Evolutionary conservation across 352 stramenopile species (phyloP).

Genomic region (Globisporangium cederbergense): DNA sequence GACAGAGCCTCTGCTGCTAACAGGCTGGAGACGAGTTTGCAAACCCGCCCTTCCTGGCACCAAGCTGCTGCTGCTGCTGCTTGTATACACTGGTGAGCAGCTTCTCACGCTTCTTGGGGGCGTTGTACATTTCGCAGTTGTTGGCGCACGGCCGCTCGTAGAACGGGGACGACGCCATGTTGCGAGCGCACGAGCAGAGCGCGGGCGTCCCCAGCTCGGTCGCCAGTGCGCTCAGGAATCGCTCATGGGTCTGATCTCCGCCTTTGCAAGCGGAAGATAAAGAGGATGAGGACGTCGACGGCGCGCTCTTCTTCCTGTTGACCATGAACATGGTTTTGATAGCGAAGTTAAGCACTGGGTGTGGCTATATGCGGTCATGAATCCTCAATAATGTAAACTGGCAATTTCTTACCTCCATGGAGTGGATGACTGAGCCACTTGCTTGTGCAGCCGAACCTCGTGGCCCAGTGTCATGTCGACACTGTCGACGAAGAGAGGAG

Average conservation of each 20-base stretch:
- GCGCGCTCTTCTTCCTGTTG: conserved; percentile 20
- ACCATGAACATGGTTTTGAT: background rate
- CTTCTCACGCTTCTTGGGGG: conserved; percentile 54
- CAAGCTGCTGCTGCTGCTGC: conserved; percentile 32
- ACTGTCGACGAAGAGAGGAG: conserved; percentile 16
- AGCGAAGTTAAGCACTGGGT: background rate
- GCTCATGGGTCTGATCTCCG: conserved; percentile 24
- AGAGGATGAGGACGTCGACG: background rate
- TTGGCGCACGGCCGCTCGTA: conserved; percentile 44
- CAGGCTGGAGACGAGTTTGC: background rate
- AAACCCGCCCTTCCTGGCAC: background rate
- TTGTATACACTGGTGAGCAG: conserved; percentile 56
- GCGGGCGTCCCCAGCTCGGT: conserved; percentile 43
- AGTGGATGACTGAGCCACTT: conserved; percentile 32
- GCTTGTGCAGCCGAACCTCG: conserved; percentile 34
- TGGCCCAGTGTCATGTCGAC: conserved; percentile 36
- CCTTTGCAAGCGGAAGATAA: conserved; percentile 9
- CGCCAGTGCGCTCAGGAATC: conserved; percentile 50
- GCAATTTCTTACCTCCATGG: conserved; percentile 39
- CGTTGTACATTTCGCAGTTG: conserved; percentile 70
- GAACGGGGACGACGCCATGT: conserved; percentile 15
- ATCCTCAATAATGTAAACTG: too few relatives aligned
- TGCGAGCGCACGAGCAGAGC: conserved; percentile 47
- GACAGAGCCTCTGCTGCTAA: background rate
- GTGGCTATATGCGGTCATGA: background rate